phyloP scores from a whole-genome alignment of 2,329 filamentous ascomycete species.

The Ophiognomonia clavigignenti-juglandacearum region DNA sequence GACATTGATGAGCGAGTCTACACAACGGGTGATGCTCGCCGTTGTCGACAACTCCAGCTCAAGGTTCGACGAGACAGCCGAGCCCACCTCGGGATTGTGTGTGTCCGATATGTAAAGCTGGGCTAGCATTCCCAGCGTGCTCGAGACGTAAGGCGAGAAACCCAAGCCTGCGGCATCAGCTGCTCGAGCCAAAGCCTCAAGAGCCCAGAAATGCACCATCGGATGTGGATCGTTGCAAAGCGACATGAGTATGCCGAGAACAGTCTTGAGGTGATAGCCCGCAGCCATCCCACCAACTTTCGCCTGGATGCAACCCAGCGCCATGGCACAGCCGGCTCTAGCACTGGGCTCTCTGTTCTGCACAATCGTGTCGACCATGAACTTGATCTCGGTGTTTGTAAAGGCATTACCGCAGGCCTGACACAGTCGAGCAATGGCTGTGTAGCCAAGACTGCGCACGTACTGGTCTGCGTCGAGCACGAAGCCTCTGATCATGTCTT shows the following conservation, averaged over 20 bases:
- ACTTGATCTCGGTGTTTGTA: slow-evolving; percentile 81
- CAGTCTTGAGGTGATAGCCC: slow-evolving; percentile 92
- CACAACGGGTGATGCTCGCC: slow-evolving; percentile 77
- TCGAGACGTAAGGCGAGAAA: slow-evolving; percentile 85
- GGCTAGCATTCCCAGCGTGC: slow-evolving; percentile 87
- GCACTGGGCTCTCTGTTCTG: slow-evolving; percentile 89
- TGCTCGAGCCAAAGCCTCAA: slow-evolving; percentile 81
- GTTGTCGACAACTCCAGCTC: slow-evolving; percentile 81
- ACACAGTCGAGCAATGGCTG: slow-evolving; percentile 81
- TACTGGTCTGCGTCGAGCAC: slow-evolving; percentile 80
- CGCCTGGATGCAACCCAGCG: slow-evolving; percentile 87
- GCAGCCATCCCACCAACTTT: slow-evolving; percentile 98
- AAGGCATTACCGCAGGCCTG: slow-evolving; percentile 79
- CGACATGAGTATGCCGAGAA: slow-evolving; percentile 97
- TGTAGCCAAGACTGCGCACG: slow-evolving; percentile 78
- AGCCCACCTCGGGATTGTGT: slow-evolving; percentile 79
- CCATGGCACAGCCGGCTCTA: slow-evolving; percentile 89
- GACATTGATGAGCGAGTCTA: slow-evolving; percentile 95
- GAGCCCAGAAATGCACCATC: slow-evolving; percentile 91
- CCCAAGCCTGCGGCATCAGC: slow-evolving; percentile 89
- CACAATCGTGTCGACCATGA: slow-evolving; percentile 89
- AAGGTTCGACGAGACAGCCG: slow-evolving; percentile 80
- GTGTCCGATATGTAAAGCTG: slow-evolving; percentile 89
- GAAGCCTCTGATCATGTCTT: slow-evolving; percentile 68
- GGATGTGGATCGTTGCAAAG: slow-evolving; percentile 93